These are phyloP conservation scores for Coemansia umbellata DNA, from an alignment of 192 early-diverging fungal genomes.

Conservation along the genomic window DNA sequence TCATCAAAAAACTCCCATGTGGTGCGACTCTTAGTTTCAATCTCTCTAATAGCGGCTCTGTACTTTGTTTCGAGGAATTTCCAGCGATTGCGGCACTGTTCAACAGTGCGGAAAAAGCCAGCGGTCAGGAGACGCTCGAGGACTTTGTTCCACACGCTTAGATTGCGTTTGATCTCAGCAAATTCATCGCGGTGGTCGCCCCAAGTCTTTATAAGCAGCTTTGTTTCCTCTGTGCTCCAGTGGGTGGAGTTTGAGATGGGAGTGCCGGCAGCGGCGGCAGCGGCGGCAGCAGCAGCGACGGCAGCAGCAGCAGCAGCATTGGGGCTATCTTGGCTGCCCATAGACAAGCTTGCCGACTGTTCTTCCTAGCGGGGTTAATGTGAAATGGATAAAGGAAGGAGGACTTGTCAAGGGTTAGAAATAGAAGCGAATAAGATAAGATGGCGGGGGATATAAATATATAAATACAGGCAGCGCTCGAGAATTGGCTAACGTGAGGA, in stretches of 20 bases:
- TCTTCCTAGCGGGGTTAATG: too few relatives aligned
- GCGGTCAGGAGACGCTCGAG: constrained; percentile 40
- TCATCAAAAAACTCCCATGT: constrained; percentile 50
- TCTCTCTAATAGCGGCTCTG: constrained; percentile 28
- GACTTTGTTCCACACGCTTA: constrained; percentile 52
- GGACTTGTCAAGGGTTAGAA: too few relatives aligned
- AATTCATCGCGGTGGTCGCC: constrained; percentile 49
- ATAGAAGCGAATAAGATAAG: too few relatives aligned
- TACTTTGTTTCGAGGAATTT: constrained; percentile 52
- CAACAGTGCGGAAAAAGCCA: constrained; percentile 48
- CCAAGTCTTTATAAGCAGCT: constrained; percentile 41
- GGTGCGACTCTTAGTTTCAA: constrained; percentile 11
- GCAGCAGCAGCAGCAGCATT: constrained; percentile 14
- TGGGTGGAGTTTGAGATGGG: constrained; percentile 44
- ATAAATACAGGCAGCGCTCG: too few relatives aligned
- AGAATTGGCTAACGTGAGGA: too few relatives aligned
- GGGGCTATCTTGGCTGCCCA: constrained; percentile 14
- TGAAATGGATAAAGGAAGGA: too few relatives aligned
- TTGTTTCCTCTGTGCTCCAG: constrained; percentile 44
- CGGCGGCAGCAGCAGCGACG: constrained; percentile 27
- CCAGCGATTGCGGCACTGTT: constrained; percentile 52
- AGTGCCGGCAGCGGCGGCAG: constrained; percentile 19
- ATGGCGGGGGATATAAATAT: too few relatives aligned
- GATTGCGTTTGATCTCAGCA: constrained; percentile 53
- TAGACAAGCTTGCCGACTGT: too few relatives aligned